Percentiles rank a stretch among this genome's conserved stretches.
These are phyloP conservation scores for Metahyphopichia silvanorum DNA, from an alignment of 805 yeast species.

Conservation along the genomic window DNA sequence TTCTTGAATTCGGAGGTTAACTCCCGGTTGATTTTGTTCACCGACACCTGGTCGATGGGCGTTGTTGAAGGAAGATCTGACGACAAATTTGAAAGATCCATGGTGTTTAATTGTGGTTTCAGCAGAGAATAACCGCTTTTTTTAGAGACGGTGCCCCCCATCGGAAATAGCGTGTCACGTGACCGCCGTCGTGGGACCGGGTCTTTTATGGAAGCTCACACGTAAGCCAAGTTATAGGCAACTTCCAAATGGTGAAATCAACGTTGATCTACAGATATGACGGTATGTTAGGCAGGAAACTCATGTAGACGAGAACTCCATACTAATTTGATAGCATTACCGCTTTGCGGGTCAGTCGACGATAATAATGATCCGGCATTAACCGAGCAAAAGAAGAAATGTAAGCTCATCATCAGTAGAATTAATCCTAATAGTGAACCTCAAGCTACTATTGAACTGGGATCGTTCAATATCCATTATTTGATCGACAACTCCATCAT, in stretches of 20 bases:
- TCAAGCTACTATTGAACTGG: constrained; percentile 81
- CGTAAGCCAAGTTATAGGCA: background rate
- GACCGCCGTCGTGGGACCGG: no score
- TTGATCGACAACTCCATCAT: constrained; percentile 60
- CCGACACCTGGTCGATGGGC: constrained; percentile 46
- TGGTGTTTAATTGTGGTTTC: constrained; percentile 13
- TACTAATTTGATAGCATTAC: constrained; percentile 71
- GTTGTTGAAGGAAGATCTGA: constrained; percentile 51
- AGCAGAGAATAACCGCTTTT: no score
- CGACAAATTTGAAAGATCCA: constrained; percentile 66
- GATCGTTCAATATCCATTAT: constrained; percentile 72
- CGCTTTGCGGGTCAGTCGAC: constrained; percentile 88
- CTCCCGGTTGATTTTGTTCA: constrained; percentile 48
- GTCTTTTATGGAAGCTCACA: background rate
- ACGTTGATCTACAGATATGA: constrained; percentile 65
- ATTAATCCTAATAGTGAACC: constrained; percentile 78
- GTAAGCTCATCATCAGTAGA: constrained; percentile 71
- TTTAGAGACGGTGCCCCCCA: no score
- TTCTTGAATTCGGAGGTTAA: constrained; percentile 61
- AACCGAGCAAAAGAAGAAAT: constrained; percentile 77
- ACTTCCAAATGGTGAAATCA: constrained; percentile 66
- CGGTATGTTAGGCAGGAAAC: constrained; percentile 50
- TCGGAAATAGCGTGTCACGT: no score
- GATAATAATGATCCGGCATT: constrained; percentile 59
- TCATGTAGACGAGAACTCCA: no score